Percentiles rank a stretch among this genome's conserved stretches.
Evolutionary conservation across 2,329 filamentous ascomycete genomes (phyloP).

Genomic region (Magnaporthiopsis incrustans): DNA sequence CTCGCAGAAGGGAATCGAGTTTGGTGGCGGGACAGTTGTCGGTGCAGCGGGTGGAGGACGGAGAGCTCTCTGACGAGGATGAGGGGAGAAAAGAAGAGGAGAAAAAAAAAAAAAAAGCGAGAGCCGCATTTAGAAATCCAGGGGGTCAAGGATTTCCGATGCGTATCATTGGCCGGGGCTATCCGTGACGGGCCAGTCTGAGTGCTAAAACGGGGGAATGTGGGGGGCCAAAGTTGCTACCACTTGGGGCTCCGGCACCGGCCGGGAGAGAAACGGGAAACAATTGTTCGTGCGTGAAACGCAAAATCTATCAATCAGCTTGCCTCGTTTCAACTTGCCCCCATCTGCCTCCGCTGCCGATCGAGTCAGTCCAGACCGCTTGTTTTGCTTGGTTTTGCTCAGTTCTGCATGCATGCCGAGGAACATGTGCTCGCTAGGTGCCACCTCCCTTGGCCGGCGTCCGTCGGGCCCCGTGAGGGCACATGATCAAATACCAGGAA

Average conservation of each 20-base stretch:
- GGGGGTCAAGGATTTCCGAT: not conserved
- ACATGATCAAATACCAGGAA: too few relatives aligned
- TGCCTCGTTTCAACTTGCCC: too few relatives aligned
- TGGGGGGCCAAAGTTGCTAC: not conserved
- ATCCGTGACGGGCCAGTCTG: not conserved
- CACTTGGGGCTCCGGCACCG: not conserved
- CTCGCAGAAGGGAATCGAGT: constrained; percentile 11
- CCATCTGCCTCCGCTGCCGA: too few relatives aligned
- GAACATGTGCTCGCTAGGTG: too few relatives aligned
- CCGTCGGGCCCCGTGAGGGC: too few relatives aligned
- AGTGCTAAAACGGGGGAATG: not conserved
- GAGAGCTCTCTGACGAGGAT: not conserved
- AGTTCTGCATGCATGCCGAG: too few relatives aligned
- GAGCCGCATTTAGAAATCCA: not conserved
- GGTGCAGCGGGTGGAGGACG: not conserved
- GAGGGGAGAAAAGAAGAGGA: not conserved
- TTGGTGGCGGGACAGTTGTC: not conserved
- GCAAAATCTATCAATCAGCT: not conserved
- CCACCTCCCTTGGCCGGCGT: too few relatives aligned
- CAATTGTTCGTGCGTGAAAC: not conserved
- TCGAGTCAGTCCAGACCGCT: too few relatives aligned
- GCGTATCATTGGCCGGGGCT: constrained; percentile 12
- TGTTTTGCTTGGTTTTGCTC: not conserved
- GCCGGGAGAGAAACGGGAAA: not conserved
- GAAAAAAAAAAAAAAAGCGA: too few relatives aligned